A percentile compares a stretch with the other conserved stretches of the same genome.
Conservation (phyloP, 1,139 yeast genomes). For the Magnusiomyces ingens region DNA sequence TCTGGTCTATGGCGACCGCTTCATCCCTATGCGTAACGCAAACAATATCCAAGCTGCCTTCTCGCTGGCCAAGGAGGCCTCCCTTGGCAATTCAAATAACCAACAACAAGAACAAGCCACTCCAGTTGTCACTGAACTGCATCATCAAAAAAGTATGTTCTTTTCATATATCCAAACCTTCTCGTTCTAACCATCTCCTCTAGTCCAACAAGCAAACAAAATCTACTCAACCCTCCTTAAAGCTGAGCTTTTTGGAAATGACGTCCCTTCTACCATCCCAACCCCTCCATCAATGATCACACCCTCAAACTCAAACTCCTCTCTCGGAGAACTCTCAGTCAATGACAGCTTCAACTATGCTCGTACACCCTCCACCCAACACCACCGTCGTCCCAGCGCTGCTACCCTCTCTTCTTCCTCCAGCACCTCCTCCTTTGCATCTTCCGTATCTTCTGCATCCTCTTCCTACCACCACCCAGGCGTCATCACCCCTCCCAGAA, state of each 20-base stretch:
- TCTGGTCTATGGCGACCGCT: slow-evolving; percentile 53
- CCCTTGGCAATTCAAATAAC: slow-evolving; percentile 26
- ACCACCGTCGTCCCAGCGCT: slow-evolving; percentile 3
- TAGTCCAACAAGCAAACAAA: slow-evolving; percentile 73
- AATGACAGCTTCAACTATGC: neutral
- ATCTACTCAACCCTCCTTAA: slow-evolving; percentile 81
- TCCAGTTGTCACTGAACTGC: slow-evolving; percentile 9
- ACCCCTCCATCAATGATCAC: neutral
- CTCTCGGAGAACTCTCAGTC: slow-evolving; percentile 17
- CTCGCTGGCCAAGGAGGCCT: slow-evolving; percentile 49
- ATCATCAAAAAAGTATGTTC: slow-evolving; percentile 17
- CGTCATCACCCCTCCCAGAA: neutral
- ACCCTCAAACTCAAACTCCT: neutral
- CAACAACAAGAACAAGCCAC: slow-evolving; percentile 1
- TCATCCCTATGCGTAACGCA: slow-evolving; percentile 80
- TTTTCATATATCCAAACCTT: slow-evolving; percentile 38
- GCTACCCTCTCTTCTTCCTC: slow-evolving; percentile 3
- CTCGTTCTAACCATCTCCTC: slow-evolving; percentile 56
- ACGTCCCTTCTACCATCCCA: slow-evolving; percentile 52
- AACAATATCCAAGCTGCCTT: slow-evolving; percentile 85
- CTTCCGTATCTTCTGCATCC: neutral
- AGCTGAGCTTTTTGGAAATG: slow-evolving; percentile 87
- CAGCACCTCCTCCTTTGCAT: slow-evolving; percentile 6
- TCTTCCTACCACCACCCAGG: neutral
- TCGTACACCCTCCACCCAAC: slow-evolving; percentile 7